These are phyloP conservation scores for Aspergillus latus DNA, from an alignment of 2,329 filamentous ascomycete genomes.

Conservation along the genomic window DNA sequence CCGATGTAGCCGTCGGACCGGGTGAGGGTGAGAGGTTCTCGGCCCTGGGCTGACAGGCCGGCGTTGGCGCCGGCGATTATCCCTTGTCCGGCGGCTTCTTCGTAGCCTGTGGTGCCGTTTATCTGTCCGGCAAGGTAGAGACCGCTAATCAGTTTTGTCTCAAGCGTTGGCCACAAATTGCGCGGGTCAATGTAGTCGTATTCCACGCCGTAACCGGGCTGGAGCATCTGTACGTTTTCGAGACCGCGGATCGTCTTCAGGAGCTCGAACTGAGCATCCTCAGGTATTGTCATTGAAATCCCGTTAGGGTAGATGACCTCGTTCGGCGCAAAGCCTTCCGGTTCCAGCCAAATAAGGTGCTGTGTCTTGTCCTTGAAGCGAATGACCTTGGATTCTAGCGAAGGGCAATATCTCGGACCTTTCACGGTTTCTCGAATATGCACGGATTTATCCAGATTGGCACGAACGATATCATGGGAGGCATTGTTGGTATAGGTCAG, in stretches of 20 bases:
- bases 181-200: constrained; percentile 98
- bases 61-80: constrained; percentile 92
- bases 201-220: constrained; percentile 94
- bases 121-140: constrained; percentile 95
- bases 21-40: constrained; percentile 66
- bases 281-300: constrained; percentile 93
- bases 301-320: constrained; percentile 94
- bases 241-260: constrained; percentile 85
- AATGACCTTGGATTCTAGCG: constrained; percentile 89
- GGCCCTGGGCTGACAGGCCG: constrained; percentile 70
- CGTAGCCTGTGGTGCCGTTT: constrained; percentile 97
- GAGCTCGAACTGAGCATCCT: constrained; percentile 78
- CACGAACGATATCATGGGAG: constrained; percentile 79
- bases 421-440: constrained; percentile 95
- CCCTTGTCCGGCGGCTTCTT: constrained; percentile 93
- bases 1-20: constrained; percentile 93
- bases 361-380: constrained; percentile 76
- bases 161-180: constrained; percentile 79
- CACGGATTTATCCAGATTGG: constrained; percentile 91
- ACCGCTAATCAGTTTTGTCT: constrained; percentile 87
- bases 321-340: constrained; percentile 82
- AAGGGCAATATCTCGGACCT: constrained; percentile 92
- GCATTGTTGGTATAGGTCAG: constrained; percentile 81
- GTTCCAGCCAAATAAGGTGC: constrained; percentile 96
- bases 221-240: constrained; percentile 86